Conservation (phyloP, 495 filamentous ascomycete species). For the Trichoderma virens region DNA sequence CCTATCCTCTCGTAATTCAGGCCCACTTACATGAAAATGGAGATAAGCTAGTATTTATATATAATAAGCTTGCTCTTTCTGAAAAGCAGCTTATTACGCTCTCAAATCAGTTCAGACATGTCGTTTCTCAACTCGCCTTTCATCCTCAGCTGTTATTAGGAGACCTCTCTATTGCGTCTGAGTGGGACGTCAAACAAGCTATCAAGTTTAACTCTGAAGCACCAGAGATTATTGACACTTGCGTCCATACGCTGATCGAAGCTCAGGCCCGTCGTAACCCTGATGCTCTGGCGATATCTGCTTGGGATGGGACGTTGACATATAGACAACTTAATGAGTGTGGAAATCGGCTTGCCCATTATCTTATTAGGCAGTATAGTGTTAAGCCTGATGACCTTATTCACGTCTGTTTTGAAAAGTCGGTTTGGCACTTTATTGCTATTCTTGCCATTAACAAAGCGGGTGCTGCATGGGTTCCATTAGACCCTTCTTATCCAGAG, state of each 20-base stretch:
- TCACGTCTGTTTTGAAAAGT: constrained; percentile 9
- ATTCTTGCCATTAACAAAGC: constrained; percentile 50
- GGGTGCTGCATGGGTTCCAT: constrained; percentile 48
- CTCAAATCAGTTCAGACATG: constrained; percentile 15
- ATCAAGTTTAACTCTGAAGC: not conserved
- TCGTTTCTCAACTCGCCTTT: constrained; percentile 10
- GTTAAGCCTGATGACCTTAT: not conserved
- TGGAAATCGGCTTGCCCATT: constrained; percentile 34
- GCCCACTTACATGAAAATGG: not conserved
- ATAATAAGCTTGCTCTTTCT: constrained; percentile 14
- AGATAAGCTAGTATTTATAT: not conserved
- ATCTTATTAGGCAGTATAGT: constrained; percentile 25
- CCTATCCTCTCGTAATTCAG: not conserved
- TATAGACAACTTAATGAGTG: constrained; percentile 38
- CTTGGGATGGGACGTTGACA: constrained; percentile 38
- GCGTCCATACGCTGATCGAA: not conserved
- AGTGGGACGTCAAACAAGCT: not conserved
- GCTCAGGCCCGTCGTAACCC: constrained; percentile 22
- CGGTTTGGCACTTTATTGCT: not conserved
- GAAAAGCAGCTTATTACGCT: constrained; percentile 15
- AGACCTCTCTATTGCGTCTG: not conserved
- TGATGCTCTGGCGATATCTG: constrained; percentile 16
- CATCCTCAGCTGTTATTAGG: not conserved
- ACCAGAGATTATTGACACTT: not conserved
- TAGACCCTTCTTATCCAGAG: constrained; percentile 45